Conservation (phyloP, 768 basidiomycete species). For the Steccherinum ochraceum region DNA sequence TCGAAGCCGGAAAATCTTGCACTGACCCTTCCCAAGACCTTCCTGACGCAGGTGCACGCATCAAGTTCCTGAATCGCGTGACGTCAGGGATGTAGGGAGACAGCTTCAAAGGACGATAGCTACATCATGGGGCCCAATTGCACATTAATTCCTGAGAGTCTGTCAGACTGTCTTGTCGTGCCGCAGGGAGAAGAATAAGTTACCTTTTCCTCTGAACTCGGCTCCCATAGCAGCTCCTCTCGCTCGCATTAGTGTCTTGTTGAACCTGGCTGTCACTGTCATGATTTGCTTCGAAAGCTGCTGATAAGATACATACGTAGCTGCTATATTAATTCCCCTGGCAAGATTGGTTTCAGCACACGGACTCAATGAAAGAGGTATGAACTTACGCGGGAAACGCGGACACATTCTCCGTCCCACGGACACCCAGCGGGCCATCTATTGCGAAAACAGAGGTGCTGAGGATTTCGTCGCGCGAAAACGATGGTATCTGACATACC, state of each 20-base stretch:
- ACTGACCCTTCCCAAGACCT: constrained; percentile 41
- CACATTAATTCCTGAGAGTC: constrained; percentile 44
- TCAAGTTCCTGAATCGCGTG: constrained; percentile 13
- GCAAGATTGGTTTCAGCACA: constrained; percentile 21
- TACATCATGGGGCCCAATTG: constrained; percentile 80
- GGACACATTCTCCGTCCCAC: constrained; percentile 32
- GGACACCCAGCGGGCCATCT: constrained; percentile 29
- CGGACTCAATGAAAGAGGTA: constrained; percentile 32
- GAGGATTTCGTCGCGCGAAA: too few relatives aligned
- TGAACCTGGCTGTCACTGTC: constrained; percentile 46
- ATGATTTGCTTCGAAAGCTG: constrained; percentile 32
- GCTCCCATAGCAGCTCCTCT: constrained; percentile 75
- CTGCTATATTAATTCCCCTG: constrained; percentile 27
- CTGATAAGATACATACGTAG: constrained; percentile 25
- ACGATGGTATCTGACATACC: constrained; percentile 11
- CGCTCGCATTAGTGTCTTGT: constrained; percentile 68
- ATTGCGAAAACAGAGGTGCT: too few relatives aligned
- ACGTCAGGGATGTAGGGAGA: constrained; percentile 12
- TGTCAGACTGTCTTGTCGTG: too few relatives aligned
- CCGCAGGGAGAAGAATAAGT: too few relatives aligned
- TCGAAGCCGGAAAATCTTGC: background rate
- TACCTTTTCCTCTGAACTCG: constrained; percentile 66
- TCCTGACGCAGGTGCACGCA: constrained; percentile 25
- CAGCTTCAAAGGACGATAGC: constrained; percentile 26
- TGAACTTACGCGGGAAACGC: constrained; percentile 39